These are phyloP conservation scores for Exophiala sp. DNA, from an alignment of 2,329 filamentous ascomycete species.

Conservation along the genomic window DNA sequence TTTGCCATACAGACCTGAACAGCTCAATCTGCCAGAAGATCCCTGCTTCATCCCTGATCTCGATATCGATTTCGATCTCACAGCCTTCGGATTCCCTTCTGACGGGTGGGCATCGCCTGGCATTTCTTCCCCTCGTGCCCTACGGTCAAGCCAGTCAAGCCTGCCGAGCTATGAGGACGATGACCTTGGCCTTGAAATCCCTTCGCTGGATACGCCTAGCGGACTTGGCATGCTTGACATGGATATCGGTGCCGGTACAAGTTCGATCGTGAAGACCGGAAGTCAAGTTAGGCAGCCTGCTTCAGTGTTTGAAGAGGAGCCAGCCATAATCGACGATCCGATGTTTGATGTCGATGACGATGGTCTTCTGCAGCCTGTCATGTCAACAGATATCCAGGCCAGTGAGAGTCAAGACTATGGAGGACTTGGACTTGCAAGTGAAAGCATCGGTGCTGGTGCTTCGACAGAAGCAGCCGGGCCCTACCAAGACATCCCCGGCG, in stretches of 20 bases:
- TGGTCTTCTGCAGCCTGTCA: constrained; percentile 48
- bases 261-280: constrained; percentile 34
- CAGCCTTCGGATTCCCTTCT: constrained; percentile 37
- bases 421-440: background rate
- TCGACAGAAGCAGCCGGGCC: no score
- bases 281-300: constrained; percentile 29
- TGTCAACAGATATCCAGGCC: constrained; percentile 17
- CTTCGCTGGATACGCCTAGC: constrained; percentile 43
- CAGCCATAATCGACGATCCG: constrained; percentile 46
- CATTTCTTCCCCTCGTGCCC: constrained; percentile 14
- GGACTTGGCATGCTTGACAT: constrained; percentile 38
- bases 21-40: constrained; percentile 75
- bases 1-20: constrained; percentile 65
- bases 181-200: constrained; percentile 42
- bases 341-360: constrained; percentile 58
- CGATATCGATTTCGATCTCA: constrained; percentile 51
- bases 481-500: constrained; percentile 20
- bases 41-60: constrained; percentile 69
- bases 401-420: background rate
- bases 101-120: constrained; percentile 34
- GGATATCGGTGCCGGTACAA: constrained; percentile 36
- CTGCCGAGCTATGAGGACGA: constrained; percentile 30
- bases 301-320: constrained; percentile 37
- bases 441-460: background rate
- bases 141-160: constrained; percentile 31